Evolutionary conservation across 495 filamentous ascomycete genomes (phyloP).

Genomic region (Bathelium albidoporum): DNA sequence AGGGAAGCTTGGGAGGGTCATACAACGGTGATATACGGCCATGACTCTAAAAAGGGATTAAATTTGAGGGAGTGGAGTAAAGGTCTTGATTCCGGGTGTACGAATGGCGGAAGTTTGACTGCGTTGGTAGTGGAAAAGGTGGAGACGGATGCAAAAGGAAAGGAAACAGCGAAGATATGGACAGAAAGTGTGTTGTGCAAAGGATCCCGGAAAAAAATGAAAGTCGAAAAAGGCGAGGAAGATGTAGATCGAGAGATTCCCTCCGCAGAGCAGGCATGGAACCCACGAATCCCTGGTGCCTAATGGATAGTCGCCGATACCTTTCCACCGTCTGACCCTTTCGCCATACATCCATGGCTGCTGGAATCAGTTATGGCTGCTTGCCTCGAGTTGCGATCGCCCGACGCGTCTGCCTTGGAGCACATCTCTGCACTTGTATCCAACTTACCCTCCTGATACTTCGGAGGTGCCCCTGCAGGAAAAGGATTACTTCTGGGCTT

Average conservation of each 20-base stretch:
- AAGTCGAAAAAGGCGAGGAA: background rate
- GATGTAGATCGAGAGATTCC: background rate
- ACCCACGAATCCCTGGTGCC: background rate
- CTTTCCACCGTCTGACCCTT: too few species aligned
- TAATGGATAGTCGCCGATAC: background rate
- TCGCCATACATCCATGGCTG: too few species aligned
- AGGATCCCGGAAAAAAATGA: background rate
- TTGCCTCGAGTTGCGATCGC: background rate
- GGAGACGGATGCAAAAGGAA: constrained; percentile 38
- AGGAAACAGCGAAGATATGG: background rate
- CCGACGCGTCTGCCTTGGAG: too few species aligned
- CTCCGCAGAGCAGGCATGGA: background rate
- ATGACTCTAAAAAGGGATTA: constrained; percentile 65
- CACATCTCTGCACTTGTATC: too few species aligned
- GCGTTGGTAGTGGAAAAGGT: constrained; percentile 46
- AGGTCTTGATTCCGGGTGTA: constrained; percentile 76
- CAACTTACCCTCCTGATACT: too few species aligned
- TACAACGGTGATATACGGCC: constrained; percentile 68
- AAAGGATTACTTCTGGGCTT: too few species aligned
- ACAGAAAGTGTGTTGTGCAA: background rate
- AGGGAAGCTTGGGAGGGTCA: constrained; percentile 23
- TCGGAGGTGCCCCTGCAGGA: too few species aligned
- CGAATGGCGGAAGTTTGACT: constrained; percentile 60
- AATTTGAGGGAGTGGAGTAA: constrained; percentile 60
- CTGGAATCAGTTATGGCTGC: background rate